Evolutionary conservation across 2,329 filamentous ascomycete species (phyloP), one percentile per base, ranked within the genome.

Genomic region (Colletotrichum falcatum): DNA sequence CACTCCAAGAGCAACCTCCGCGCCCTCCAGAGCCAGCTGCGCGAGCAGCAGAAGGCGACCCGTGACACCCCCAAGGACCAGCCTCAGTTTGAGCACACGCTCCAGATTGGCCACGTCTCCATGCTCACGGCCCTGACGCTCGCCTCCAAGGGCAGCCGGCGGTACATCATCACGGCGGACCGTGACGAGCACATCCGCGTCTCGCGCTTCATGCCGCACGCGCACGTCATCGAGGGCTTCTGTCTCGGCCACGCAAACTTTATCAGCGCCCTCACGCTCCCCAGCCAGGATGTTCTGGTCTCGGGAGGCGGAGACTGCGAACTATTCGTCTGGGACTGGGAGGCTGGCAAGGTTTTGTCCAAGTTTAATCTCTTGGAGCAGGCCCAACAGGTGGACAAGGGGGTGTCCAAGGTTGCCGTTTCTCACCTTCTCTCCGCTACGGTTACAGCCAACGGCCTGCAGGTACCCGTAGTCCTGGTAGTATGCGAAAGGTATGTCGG

Each of bases 81-180:
- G 46, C 81, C 85, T 16, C 75, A 84, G 33, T 97, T 97, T 78
- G 91, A 94, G 75, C 89, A 94, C 75, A 88, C 91, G 46, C 85
- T 97, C 0, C 84, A 98, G 9, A 89, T 99, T 0, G 96, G 96
- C 16, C 96, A 99, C 81, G 96, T 99, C 18, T 98, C 95, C 0
- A 93, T 98, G 89, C 88, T 99, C 60, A 98, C 95, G 1, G 91
- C 94, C 76, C 79, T 98, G 61, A 80, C 85, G 2, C 84, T 89
- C 51, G 86, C 85, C 7, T 83, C 77, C 78, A 84, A 74, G 72
- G 82, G 74, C 70, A 79, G 75, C 30, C 78, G 79, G 35, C 79
- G 79, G 20, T 89, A 88, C 74, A 87, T 90, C 77, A 73, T 90
- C 74, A 89, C 88, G 0, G 84, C 82, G 7, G 85, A 89, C 73